These are phyloP conservation scores for Erysimum cheiranthoides DNA, from an alignment of 345 rosid species.

Conservation along the genomic window DNA sequence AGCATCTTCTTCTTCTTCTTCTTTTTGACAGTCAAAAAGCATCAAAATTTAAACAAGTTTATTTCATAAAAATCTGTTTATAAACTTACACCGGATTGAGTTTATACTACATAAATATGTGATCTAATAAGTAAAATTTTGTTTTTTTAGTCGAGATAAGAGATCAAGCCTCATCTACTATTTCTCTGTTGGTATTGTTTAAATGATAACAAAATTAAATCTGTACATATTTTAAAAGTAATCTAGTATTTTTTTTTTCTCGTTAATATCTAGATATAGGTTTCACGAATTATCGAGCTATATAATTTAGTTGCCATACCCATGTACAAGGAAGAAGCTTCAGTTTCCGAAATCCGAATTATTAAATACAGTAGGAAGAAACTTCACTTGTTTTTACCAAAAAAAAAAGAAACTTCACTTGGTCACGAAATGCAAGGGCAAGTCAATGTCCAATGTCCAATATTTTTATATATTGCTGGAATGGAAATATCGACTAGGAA, in stretches of 20 bases:
- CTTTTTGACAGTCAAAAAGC: no score
- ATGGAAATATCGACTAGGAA: slow-evolving; percentile 7
- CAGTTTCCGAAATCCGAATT: slow-evolving; percentile 1
- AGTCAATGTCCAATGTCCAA: not conserved
- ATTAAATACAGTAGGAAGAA: no score
- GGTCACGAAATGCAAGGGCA: slow-evolving; percentile 11
- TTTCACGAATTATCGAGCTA: not conserved
- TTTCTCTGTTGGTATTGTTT: not conserved
- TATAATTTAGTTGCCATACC: not conserved
- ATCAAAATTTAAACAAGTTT: not conserved
- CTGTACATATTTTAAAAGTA: no score
- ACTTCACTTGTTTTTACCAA: no score
- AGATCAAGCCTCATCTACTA: not conserved
- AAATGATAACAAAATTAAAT: not conserved
- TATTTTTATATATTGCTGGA: not conserved
- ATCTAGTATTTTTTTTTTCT: no score
- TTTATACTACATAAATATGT: not conserved
- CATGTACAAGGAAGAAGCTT: slow-evolving; percentile 23
- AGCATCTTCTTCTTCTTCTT: no score
- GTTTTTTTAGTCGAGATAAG: not conserved
- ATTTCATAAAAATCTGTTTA: not conserved
- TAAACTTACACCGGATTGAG: no score
- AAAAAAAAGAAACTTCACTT: not conserved
- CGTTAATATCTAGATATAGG: not conserved
- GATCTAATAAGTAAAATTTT: not conserved